Evolutionary conservation across 495 filamentous ascomycete species (phyloP).

Genomic region (Clavariopsis aquatica): DNA sequence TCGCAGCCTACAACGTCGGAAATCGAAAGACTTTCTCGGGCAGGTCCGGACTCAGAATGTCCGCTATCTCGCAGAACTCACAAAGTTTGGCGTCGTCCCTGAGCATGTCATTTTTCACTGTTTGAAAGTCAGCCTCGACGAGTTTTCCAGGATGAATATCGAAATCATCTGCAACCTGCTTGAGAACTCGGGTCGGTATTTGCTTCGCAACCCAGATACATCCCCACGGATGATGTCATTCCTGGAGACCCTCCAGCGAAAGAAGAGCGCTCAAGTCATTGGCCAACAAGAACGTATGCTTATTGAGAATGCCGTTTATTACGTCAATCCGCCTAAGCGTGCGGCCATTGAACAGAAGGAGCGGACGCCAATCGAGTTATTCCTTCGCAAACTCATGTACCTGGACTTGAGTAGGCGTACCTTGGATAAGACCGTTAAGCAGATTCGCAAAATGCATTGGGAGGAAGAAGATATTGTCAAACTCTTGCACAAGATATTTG

Average conservation of each 20-base stretch:
- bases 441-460: conserved; percentile 95
- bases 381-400: conserved; percentile 88
- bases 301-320: conserved; percentile 97
- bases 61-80: conserved; percentile 93
- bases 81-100: conserved; percentile 96
- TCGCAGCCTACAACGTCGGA: conserved; percentile 94
- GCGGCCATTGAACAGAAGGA: conserved; percentile 96
- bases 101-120: conserved; percentile 99
- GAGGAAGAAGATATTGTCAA: conserved; percentile 85
- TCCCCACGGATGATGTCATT: conserved; percentile 90
- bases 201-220: conserved; percentile 91
- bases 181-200: conserved; percentile 94
- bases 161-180: conserved; percentile 97
- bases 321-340: conserved; percentile 91
- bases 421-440: conserved; percentile 87
- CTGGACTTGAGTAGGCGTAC: conserved; percentile 91
- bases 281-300: conserved; percentile 97
- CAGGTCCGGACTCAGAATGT: conserved; percentile 94
- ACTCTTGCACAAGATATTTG: conserved; percentile 87
- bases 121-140: conserved; percentile 93
- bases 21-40: conserved; percentile 94
- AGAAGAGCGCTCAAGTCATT: conserved; percentile 92
- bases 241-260: conserved; percentile 89
- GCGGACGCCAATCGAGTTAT: conserved; percentile 87
- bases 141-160: conserved; percentile 97